Base-by-base conservation (phyloP, 2,329 filamentous ascomycete species). In the Aspergillus intermedius region DNA sequence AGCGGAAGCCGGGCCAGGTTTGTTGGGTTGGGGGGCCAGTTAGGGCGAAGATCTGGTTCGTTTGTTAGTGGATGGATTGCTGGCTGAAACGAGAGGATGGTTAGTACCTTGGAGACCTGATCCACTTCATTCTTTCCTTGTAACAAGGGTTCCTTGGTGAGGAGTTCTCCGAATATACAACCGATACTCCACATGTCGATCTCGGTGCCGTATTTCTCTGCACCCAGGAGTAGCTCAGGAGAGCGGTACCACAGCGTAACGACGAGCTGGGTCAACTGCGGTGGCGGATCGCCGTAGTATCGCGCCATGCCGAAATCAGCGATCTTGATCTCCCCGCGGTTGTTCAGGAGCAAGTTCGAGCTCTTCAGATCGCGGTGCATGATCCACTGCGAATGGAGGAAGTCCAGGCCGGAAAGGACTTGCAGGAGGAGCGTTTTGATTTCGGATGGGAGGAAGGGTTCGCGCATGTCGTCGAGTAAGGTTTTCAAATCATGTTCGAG, bases 271-370 rank as follows among this genome's bases (percentile, higher is more conserved):
- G 93, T 97, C 51, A 97, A 78, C 54, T 87, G 86, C 1, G 83
- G 79, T 0, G 83, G 77, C 3, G 91, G 90, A 58, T 88, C 83
- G 45, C 87, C 87, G 48, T 87, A 87, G 71, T 93, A 93, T 23
- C 93, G 82, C 3, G 93, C 91, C 89, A 98, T 96, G 67, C 93
- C 93, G 65, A 98, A 98, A 71, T 98, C 93, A 51, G 93, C 93
- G 55, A 98, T 85, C 70, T 96, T 96, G 69, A 98, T 84, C 66
- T 87, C 84, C 42, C 93, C 93, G 42, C 90, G 87, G 74, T 97
- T 97, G 74, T 89, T 94, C 72, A 98, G 86, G 42, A 98, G 83
- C 42, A 98, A 83, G 63, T 95, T 95, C 44, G 87, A 91, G 3
- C 90, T 94, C 70, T 95, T 95, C 61, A 95, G 82, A 70, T 96